Percentiles rank a stretch among this genome's conserved stretches.
Evolutionary conservation across 106 monocot genomes (phyloP).

Genomic region (Platanthera zijinensis): DNA sequence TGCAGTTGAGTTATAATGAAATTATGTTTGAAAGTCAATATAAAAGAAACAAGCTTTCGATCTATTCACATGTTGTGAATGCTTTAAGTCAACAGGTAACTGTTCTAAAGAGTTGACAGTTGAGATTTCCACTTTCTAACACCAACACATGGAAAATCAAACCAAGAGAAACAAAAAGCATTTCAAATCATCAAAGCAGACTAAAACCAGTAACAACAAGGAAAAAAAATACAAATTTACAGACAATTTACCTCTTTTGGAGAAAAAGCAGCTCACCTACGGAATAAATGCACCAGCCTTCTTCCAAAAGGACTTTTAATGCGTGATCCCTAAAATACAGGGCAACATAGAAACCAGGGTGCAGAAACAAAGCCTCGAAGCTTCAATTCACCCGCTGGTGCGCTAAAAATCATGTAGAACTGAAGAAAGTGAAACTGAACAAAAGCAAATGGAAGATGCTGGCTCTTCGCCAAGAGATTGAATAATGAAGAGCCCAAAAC

Average conservation of each 20-base stretch:
- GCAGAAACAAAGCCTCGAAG: not conserved
- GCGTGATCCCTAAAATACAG: not conserved
- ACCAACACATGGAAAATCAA: not conserved
- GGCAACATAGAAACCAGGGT: not conserved
- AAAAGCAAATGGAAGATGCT: not conserved
- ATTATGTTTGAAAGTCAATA: not conserved
- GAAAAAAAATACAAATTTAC: not conserved
- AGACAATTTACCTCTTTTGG: not conserved
- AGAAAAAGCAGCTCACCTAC: not conserved
- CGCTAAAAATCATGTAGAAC: slow-evolving; percentile 1
- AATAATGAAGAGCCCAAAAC: not conserved
- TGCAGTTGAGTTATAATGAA: not conserved
- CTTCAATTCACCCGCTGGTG: not conserved
- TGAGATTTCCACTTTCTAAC: not conserved
- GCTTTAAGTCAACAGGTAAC: not conserved
- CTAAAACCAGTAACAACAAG: not conserved
- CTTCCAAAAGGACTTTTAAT: not conserved
- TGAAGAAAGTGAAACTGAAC: not conserved
- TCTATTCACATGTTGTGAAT: not conserved
- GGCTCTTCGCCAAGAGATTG: not conserved
- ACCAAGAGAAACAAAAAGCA: not conserved
- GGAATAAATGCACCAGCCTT: not conserved
- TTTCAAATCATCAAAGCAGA: not conserved
- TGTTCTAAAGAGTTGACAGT: not conserved
- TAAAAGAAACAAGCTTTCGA: not conserved